Evolutionary conservation across 306 rosid genomes (phyloP).

Genomic region (peach (Prunus persica)): Prunus_persica_NCBIv2 NC_034012.1:24040001-24040500

Average conservation of each 20-base stretch:
- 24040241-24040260: neutral
- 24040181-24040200: neutral
- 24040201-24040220: neutral
- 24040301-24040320: neutral
- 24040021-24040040: slow-evolving; percentile 42
- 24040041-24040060: slow-evolving; percentile 80
- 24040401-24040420: neutral
- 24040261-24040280: neutral
- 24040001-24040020: slow-evolving; percentile 59
- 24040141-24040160: neutral
- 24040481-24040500: slow-evolving; percentile 6
- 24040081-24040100: slow-evolving; percentile 77
- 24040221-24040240: neutral
- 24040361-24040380: neutral
- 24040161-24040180: neutral
- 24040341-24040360: neutral
- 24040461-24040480: neutral
- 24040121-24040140: neutral
- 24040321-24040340: too few species aligned
- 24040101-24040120: slow-evolving; percentile 60
- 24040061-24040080: slow-evolving; percentile 54
- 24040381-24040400: too few species aligned
- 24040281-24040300: neutral
- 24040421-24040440: neutral
- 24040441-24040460: neutral